phyloP scores from a whole-genome alignment of 257 asterid species.

The Eucommia ulmoides region DNA sequence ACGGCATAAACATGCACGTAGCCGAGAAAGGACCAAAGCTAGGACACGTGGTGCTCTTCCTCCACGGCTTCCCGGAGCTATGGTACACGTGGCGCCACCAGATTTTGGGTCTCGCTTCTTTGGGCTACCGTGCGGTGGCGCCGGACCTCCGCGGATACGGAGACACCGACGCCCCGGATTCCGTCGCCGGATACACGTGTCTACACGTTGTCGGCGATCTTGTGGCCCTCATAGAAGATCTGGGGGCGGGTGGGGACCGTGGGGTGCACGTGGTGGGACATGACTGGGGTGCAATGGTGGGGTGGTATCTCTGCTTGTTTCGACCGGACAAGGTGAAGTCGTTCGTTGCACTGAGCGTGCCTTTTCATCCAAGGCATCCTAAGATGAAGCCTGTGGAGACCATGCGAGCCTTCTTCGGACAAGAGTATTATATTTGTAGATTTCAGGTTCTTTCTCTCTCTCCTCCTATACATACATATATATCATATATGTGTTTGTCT shows the following conservation, averaged over 20 bases:
- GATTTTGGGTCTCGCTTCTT: neutral
- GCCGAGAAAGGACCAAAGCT: neutral
- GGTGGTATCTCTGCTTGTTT: conserved; percentile 60
- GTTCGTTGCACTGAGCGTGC: conserved; percentile 45
- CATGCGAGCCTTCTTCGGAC: conserved; percentile 60
- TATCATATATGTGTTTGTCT: neutral
- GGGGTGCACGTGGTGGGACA: conserved; percentile 75
- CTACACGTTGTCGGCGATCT: conserved; percentile 51
- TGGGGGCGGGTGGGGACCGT: conserved; percentile 20
- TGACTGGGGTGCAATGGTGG: conserved; percentile 94
- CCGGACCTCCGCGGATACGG: conserved; percentile 1
- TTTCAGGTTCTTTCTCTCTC: conserved; percentile 50
- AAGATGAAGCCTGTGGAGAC: conserved; percentile 40
- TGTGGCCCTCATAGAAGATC: conserved; percentile 47
- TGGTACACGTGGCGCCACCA: conserved; percentile 1
- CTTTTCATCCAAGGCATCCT: conserved; percentile 72
- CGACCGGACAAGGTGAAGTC: conserved; percentile 78
- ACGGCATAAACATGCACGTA: neutral
- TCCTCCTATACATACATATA: neutral
- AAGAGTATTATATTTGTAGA: conserved; percentile 86
- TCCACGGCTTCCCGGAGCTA: conserved; percentile 1
- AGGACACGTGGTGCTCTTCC: conserved; percentile 1
- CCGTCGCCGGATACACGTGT: neutral
- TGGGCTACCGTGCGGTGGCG: neutral
- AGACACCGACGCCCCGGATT: neutral